A percentile compares a stretch with the other conserved stretches of the same genome.
phyloP scores from a whole-genome alignment of 768 basidiomycete genomes.

The Neoboletus magnificus region DNA sequence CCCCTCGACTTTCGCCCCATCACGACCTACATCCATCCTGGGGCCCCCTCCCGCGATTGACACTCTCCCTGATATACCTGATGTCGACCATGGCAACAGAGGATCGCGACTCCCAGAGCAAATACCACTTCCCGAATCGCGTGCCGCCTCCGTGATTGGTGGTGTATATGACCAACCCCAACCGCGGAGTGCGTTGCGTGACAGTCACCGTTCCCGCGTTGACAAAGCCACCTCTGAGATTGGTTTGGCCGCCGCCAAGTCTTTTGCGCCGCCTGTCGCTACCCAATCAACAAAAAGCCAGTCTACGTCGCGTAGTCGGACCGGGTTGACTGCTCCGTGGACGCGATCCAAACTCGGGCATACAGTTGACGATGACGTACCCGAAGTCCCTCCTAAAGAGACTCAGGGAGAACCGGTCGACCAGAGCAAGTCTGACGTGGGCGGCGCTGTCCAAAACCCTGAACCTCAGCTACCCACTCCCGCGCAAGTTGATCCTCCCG shows the following conservation, averaged over 20 bases:
- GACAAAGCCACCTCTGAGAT: constrained; percentile 25
- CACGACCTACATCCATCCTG: constrained; percentile 13
- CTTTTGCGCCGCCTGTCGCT: constrained; percentile 1
- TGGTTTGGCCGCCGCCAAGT: constrained; percentile 13
- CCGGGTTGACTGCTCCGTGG: neutral
- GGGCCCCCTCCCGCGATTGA: constrained; percentile 8
- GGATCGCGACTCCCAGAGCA: constrained; percentile 14
- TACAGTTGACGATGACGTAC: neutral
- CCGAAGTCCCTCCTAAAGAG: constrained; percentile 8
- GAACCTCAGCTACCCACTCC: constrained; percentile 19
- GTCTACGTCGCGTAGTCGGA: constrained; percentile 5
- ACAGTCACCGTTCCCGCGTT: constrained; percentile 7
- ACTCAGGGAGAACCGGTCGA: neutral
- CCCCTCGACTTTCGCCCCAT: constrained; percentile 2
- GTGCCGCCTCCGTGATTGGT: constrained; percentile 30
- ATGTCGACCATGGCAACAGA: constrained; percentile 7
- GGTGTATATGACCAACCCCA: constrained; percentile 23
- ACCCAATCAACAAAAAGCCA: neutral
- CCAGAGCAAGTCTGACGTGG: constrained; percentile 6
- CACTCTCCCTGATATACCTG: constrained; percentile 17
- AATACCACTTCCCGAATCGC: constrained; percentile 29
- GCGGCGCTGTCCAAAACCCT: neutral
- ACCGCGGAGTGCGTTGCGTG: constrained; percentile 13
- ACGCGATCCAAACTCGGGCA: constrained; percentile 4
- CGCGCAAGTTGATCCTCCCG: constrained; percentile 24